Conservation (phyloP, 164 flowering plant species). For the Euptelea pleiosperma region DNA sequence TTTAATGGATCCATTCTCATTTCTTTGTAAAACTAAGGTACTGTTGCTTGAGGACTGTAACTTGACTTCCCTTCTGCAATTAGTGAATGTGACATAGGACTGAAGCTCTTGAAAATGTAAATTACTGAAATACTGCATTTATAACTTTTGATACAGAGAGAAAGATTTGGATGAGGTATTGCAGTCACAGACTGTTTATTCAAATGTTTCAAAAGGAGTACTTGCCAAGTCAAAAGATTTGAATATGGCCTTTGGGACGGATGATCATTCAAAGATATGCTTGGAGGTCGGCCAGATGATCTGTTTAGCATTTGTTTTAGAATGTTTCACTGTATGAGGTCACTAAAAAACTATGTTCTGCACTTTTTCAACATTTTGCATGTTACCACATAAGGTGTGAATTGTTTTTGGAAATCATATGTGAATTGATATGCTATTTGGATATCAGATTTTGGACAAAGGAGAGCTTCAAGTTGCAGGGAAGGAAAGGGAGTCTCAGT, state of each 20-base stretch:
- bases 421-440: constrained; percentile 2
- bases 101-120: too few species aligned
- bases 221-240: constrained; percentile 77
- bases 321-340: too few species aligned
- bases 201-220: constrained; percentile 89
- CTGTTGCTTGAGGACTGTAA: background rate
- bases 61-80: background rate
- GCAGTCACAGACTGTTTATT: constrained; percentile 83
- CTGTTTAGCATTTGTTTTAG: too few species aligned
- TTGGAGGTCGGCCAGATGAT: constrained; percentile 82
- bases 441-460: constrained; percentile 69
- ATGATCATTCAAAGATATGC: constrained; percentile 70
- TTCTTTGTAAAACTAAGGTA: too few species aligned
- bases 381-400: background rate
- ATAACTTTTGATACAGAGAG: constrained; percentile 46
- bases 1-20: too few species aligned
- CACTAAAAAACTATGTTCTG: too few species aligned
- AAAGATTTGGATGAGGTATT: constrained; percentile 88
- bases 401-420: background rate
- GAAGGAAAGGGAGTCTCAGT: constrained; percentile 87
- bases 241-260: constrained; percentile 57
- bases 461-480: constrained; percentile 96
- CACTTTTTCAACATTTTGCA: too few species aligned
- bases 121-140: background rate
- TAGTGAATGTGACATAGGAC: background rate